Conservation (phyloP, 129 eudicot species). For the Flaveria trinervia region DNA sequence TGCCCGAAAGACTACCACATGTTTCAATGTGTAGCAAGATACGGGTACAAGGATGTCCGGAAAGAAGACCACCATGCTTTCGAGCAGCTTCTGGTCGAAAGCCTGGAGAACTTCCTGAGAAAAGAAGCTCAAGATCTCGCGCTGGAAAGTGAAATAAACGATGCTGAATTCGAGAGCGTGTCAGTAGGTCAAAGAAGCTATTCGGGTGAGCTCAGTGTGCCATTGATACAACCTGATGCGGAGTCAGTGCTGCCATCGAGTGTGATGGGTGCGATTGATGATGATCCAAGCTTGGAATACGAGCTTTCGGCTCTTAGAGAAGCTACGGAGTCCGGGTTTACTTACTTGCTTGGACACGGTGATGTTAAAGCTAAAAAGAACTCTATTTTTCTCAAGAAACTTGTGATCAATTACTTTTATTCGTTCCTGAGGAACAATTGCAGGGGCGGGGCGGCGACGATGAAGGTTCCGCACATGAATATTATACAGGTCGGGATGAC, state of each 20-base stretch:
- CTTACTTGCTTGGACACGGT: slow-evolving; percentile 80
- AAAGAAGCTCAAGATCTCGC: slow-evolving; percentile 78
- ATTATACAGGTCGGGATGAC: slow-evolving; percentile 82
- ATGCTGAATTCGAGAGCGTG: slow-evolving; percentile 55
- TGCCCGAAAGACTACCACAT: slow-evolving; percentile 94
- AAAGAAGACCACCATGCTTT: slow-evolving; percentile 90
- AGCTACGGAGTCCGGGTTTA: slow-evolving; percentile 80
- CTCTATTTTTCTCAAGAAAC: slow-evolving; percentile 70
- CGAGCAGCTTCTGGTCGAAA: slow-evolving; percentile 75
- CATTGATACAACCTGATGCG: slow-evolving; percentile 54
- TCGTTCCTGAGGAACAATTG: slow-evolving; percentile 82
- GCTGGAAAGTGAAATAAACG: slow-evolving; percentile 51
- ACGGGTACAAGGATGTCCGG: slow-evolving; percentile 85
- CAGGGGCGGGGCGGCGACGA: slow-evolving; percentile 81
- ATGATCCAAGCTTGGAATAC: slow-evolving; percentile 75
- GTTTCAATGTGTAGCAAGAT: slow-evolving; percentile 87
- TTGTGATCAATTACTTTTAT: slow-evolving; percentile 76
- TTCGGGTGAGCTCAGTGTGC: slow-evolving; percentile 51
- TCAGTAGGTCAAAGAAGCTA: slow-evolving; percentile 55
- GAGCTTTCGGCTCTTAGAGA: slow-evolving; percentile 78
- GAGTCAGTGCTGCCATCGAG: slow-evolving; percentile 58
- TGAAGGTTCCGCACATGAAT: slow-evolving; percentile 82
- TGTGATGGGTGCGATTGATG: slow-evolving; percentile 49
- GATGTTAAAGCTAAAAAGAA: slow-evolving; percentile 76
- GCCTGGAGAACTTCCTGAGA: slow-evolving; percentile 75